These are phyloP conservation scores for Moricandia arvensis DNA, from an alignment of 345 rosid genomes.

Conservation along the genomic window DNA sequence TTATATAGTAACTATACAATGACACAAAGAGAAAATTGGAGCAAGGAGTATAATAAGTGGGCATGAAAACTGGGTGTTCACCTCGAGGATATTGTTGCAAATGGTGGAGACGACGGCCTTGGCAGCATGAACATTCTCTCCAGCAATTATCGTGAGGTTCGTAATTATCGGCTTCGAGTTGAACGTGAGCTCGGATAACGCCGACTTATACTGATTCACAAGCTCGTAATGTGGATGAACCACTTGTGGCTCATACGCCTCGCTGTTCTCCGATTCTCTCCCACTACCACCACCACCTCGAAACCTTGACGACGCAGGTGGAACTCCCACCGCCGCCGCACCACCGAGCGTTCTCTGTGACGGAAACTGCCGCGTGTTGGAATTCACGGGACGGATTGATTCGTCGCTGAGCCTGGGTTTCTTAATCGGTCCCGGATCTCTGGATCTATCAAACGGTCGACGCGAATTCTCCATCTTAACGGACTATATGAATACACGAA, in stretches of 20 bases:
- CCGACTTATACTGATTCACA: slow-evolving; percentile 82
- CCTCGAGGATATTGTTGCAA: slow-evolving; percentile 93
- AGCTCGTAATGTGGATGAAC: slow-evolving; percentile 80
- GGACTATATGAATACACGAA: slow-evolving; percentile 21
- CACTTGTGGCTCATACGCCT: slow-evolving; percentile 80
- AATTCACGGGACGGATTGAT: slow-evolving; percentile 35
- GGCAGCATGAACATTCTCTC: slow-evolving; percentile 86
- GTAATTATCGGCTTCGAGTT: slow-evolving; percentile 98
- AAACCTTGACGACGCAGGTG: slow-evolving; percentile 32
- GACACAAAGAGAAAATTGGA: slow-evolving; percentile 16
- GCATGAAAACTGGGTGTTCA: slow-evolving; percentile 62
- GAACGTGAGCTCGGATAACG: slow-evolving; percentile 88
- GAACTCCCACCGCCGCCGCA: neutral
- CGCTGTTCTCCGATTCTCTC: slow-evolving; percentile 34
- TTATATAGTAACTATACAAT: slow-evolving; percentile 34
- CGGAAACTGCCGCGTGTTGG: slow-evolving; percentile 44
- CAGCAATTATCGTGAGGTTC: slow-evolving; percentile 92
- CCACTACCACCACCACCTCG: slow-evolving; percentile 42
- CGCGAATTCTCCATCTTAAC: slow-evolving; percentile 69
- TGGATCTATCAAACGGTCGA: slow-evolving; percentile 33
- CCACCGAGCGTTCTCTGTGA: slow-evolving; percentile 43
- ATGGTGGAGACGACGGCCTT: slow-evolving; percentile 72
- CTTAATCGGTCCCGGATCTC: slow-evolving; percentile 61
- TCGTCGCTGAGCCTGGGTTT: slow-evolving; percentile 67
- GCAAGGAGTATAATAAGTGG: slow-evolving; percentile 29